Conservation (phyloP, 768 basidiomycete species). For the Suillus sp. region DNA sequence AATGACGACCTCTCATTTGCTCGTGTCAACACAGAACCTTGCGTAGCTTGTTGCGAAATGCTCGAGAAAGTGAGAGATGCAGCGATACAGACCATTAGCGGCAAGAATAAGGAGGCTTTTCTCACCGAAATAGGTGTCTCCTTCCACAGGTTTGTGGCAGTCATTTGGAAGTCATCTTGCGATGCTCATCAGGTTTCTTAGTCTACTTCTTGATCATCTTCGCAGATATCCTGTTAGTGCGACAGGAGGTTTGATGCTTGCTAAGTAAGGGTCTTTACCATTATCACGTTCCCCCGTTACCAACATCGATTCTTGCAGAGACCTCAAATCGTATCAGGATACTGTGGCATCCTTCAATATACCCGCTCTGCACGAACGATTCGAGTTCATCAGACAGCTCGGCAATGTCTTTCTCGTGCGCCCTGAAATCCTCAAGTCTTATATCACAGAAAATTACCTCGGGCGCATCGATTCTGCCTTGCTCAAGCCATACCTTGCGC, state of each 20-base stretch:
- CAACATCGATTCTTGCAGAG: constrained; percentile 49
- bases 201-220: constrained; percentile 90
- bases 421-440: constrained; percentile 92
- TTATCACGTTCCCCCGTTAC: constrained; percentile 6
- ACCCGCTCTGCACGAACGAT: constrained; percentile 86
- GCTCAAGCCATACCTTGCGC: constrained; percentile 86
- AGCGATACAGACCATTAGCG: constrained; percentile 76
- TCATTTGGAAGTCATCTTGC: not conserved
- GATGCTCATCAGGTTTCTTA: constrained; percentile 32
- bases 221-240: constrained; percentile 97
- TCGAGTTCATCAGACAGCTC: constrained; percentile 96
- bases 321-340: constrained; percentile 96
- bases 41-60: constrained; percentile 79
- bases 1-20: constrained; percentile 97
- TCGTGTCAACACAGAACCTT: constrained; percentile 93
- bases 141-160: constrained; percentile 74
- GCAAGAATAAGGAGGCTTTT: constrained; percentile 92
- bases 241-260: constrained; percentile 96
- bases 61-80: constrained; percentile 81
- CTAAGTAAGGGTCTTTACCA: constrained; percentile 65
- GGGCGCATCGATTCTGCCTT: constrained; percentile 87
- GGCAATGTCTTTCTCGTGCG: constrained; percentile 97
- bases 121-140: constrained; percentile 91
- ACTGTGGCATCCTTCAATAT: constrained; percentile 80
- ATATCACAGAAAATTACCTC: constrained; percentile 92